phyloP scores from a whole-genome alignment of 371 early-diverging fungal species.

The Haplosporangium sp. region DNA sequence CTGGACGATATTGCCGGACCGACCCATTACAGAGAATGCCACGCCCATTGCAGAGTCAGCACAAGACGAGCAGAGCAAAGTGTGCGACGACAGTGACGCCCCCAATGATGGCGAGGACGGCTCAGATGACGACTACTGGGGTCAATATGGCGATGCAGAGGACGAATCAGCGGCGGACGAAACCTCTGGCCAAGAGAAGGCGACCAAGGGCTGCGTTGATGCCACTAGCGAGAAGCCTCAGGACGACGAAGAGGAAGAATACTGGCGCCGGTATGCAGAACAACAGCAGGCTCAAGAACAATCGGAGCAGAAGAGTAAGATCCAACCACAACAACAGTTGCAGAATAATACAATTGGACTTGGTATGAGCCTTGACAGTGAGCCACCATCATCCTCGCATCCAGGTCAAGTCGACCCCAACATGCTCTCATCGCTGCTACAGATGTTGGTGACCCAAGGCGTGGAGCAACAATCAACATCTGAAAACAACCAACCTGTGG shows the following conservation, averaged over 20 bases:
- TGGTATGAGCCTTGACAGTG: not conserved
- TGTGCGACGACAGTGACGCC: not conserved
- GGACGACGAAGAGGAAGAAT: slow-evolving; percentile 32
- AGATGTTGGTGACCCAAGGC: slow-evolving; percentile 21
- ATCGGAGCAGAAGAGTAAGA: slow-evolving; percentile 12
- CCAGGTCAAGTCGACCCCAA: slow-evolving; percentile 29
- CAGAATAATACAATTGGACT: not conserved
- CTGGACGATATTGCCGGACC: slow-evolving; percentile 19
- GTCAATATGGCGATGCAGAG: slow-evolving; percentile 38
- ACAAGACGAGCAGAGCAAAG: slow-evolving; percentile 3
- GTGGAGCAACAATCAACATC: not conserved
- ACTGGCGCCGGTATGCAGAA: slow-evolving; percentile 41
- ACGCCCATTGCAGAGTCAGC: not conserved
- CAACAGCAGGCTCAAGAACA: slow-evolving; percentile 28
- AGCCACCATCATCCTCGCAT: not conserved
- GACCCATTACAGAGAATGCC: not conserved
- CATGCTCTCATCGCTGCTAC: slow-evolving; percentile 35
- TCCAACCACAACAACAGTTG: slow-evolving; percentile 7
- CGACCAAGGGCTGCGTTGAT: not conserved
- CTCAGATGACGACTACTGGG: slow-evolving; percentile 48
- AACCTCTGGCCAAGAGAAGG: not conserved
- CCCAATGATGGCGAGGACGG: slow-evolving; percentile 28
- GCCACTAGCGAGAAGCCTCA: not conserved
- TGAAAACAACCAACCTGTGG: not conserved
- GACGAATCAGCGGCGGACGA: slow-evolving; percentile 25